These are phyloP conservation scores for Saitozyma podzolica DNA, from an alignment of 768 basidiomycete genomes.

Conservation along the genomic window DNA sequence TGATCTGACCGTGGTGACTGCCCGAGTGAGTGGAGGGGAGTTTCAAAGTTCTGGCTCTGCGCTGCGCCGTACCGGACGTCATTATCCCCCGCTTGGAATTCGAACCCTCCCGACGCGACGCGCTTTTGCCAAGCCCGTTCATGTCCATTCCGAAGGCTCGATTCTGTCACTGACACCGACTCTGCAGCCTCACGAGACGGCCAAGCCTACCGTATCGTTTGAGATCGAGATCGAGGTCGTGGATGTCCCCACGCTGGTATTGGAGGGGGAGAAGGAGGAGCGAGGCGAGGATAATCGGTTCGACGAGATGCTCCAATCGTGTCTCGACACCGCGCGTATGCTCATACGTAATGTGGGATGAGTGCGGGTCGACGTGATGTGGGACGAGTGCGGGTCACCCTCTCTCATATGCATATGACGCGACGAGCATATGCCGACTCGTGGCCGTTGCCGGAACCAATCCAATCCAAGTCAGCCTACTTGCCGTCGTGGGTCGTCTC, in stretches of 20 bases:
- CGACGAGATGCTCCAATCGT: slow-evolving; percentile 86
- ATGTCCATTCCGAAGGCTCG: not conserved
- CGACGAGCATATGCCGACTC: too few relatives aligned
- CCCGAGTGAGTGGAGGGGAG: too few relatives aligned
- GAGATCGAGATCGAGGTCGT: slow-evolving; percentile 87
- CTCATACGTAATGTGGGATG: slow-evolving; percentile 69
- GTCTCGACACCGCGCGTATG: slow-evolving; percentile 90
- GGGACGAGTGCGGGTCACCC: slow-evolving; percentile 7
- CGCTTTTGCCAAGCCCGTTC: not conserved
- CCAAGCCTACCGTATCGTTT: slow-evolving; percentile 58
- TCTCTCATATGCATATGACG: too few relatives aligned
- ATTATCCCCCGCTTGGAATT: too few relatives aligned
- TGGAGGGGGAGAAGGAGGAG: slow-evolving; percentile 68
- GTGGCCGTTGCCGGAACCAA: too few relatives aligned
- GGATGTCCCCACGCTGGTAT: slow-evolving; percentile 68
- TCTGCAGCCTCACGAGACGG: slow-evolving; percentile 1
- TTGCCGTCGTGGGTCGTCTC: too few relatives aligned
- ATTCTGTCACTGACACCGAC: not conserved
- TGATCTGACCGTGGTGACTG: slow-evolving; percentile 85
- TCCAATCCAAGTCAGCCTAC: too few relatives aligned
- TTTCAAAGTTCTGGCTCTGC: too few relatives aligned
- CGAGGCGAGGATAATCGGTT: slow-evolving; percentile 69
- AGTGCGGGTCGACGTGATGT: slow-evolving; percentile 61
- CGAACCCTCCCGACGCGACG: too few relatives aligned
- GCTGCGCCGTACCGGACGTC: too few relatives aligned